Base-by-base conservation (phyloP, 306 rosid species). In the Cyamopsis tetragonoloba region DNA sequence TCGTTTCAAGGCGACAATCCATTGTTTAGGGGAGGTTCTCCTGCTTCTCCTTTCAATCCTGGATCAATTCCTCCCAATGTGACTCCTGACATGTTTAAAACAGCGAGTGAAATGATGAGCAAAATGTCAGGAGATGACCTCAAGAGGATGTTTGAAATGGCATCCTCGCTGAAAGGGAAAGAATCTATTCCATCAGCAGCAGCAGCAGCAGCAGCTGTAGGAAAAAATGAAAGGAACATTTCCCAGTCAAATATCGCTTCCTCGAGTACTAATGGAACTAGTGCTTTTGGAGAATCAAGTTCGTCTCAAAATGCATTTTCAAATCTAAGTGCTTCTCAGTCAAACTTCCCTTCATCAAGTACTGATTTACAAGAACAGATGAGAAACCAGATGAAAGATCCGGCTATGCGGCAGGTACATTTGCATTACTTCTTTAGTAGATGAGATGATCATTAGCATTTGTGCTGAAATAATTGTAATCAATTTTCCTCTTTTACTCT, bases 381-480 rank as follows among this genome's bases (percentile, higher is more conserved):
- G 95, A 86, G 87, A 79, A 90, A 78, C 80, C 99, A 90, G 84
- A 89, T 90, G 97, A 90, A 90, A 66, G 87, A 93, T 83, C 99
- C 99, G 62, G 96, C 95, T 19, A 81, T 69, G 96, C 92, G 86
- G 41, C 86, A 90, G 99, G 99, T 93, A 74, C 68, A 83, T 77
- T 76, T 68, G 48, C 71, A 50, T 58, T 49, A 61, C 30, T 13
- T 65, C 17, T 27, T 53, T 51, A 76, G 53, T 1, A 59, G 39
- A 41, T 51, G 15, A 32, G 35, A 57, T 43, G 8, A 23, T 47
- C 32, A 24, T 19, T 5, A 47, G 39, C 41, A 32, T 32, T 24
- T 7, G 35, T 54, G 14, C 42, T 62, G 49, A 68, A 67, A 61
- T 67, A 53, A 26, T 30, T 46, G 42, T 13, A n/a, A 62, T 66